phyloP scores from a whole-genome alignment of 2,329 filamentous ascomycete genomes.

The Boeremia exigua region DNA sequence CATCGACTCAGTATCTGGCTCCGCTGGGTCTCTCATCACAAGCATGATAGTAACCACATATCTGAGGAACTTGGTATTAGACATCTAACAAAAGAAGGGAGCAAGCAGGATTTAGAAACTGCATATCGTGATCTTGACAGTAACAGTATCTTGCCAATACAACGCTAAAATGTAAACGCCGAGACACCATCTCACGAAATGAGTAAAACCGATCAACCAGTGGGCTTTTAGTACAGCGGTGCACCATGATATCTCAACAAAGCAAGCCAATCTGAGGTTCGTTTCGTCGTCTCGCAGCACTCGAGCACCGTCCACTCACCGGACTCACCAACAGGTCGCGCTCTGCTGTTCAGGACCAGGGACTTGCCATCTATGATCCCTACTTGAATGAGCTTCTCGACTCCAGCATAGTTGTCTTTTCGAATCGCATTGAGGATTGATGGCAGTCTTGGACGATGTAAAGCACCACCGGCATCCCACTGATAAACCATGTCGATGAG shows the following conservation, averaged over 20 bases:
- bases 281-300: slow-evolving; percentile 25
- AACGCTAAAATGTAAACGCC: background rate
- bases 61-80: too few relatives aligned
- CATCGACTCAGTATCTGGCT: too few relatives aligned
- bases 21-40: too few relatives aligned
- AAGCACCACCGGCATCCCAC: slow-evolving; percentile 23
- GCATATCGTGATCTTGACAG: background rate
- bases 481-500: slow-evolving; percentile 24
- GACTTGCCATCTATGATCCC: slow-evolving; percentile 21
- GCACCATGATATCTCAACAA: slow-evolving; percentile 27
- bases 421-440: slow-evolving; percentile 26
- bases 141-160: background rate
- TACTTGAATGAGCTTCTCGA: slow-evolving; percentile 22
- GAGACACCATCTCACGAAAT: background rate
- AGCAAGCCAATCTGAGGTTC: slow-evolving; percentile 27
- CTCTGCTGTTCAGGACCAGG: slow-evolving; percentile 26
- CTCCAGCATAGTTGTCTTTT: slow-evolving; percentile 24
- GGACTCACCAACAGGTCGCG: slow-evolving; percentile 21
- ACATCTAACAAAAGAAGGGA: too few relatives aligned
- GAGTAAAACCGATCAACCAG: too few relatives aligned
- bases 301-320: slow-evolving; percentile 26
- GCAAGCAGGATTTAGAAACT: background rate
- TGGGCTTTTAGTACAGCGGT: slow-evolving; percentile 11
- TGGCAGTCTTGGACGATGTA: slow-evolving; percentile 22
- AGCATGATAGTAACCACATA: too few relatives aligned